Evolutionary conservation across 2,329 filamentous ascomycete species (phyloP), one percentile per base, ranked within the genome.

Genomic region (Alternaria panax): DNA sequence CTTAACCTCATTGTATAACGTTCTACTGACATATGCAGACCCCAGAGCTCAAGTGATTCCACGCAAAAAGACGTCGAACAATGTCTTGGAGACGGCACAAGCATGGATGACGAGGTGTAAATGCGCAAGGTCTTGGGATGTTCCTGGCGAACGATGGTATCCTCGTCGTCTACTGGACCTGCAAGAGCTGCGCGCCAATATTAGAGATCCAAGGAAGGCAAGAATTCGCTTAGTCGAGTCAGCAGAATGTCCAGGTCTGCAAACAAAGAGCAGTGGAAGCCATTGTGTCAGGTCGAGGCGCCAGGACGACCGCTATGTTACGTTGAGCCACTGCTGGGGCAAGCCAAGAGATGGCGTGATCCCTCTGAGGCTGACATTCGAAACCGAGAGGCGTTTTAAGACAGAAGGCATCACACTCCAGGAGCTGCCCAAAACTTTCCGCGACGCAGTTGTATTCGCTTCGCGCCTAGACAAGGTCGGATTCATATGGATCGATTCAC

Each of bases 401-500:
- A 34, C 45, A 1, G 48, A 59, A 2, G 54, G 54, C 8, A 58
- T 67, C 20, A 38, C 27, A 32, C 16, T 68, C 11, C 20, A 36
- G 0, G 52, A 57, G 12, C 28, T 68, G 7, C 57, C 65, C 1
- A 60, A 56, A 22, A 68, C 57, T 1, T 68, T 68, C 11, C 58
- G 54, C 14, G 61, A 68, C 8, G 59, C 65, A 0, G 32, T 57
- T 12, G 4, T 57, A 0, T 63, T 68, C 12, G 64, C 64, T 3
- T 40, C 41, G 5, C 54, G 24, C 14, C 41, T 66, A 6, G 50
- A 60, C 3, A 51, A 38, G 1, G 63, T 67, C 0, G 46, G 58
- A 4, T 68, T 52, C n/a, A 55, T 67, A 3, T 68, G 62, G 66
- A 67, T 67, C 14, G 61, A 68, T 27, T 51, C 46, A 30, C 47